Percentiles rank a stretch among this genome's conserved stretches.
Conservation (phyloP, 1,139 yeast species). For the Blastobotrys raffinosifermentans region DNA sequence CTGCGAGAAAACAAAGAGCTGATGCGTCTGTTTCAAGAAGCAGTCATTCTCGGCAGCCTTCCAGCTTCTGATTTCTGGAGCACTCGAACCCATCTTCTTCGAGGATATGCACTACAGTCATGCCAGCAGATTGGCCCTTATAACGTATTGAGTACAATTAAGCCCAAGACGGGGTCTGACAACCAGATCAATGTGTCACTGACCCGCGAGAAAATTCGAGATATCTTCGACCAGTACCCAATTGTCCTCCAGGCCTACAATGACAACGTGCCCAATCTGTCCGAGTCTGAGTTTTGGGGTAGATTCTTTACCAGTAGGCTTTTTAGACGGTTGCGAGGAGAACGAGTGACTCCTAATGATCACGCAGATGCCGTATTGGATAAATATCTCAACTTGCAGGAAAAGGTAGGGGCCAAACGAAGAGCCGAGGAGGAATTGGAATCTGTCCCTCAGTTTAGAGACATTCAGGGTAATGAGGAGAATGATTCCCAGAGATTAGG, state of each 20-base stretch:
- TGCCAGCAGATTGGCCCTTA: slow-evolving; percentile 90
- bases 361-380: slow-evolving; percentile 83
- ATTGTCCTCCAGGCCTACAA: slow-evolving; percentile 83
- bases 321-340: slow-evolving; percentile 86
- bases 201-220: slow-evolving; percentile 83
- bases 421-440: slow-evolving; percentile 37
- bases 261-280: slow-evolving; percentile 83
- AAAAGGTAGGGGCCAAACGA: slow-evolving; percentile 13
- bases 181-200: slow-evolving; percentile 83
- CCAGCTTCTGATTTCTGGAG: slow-evolving; percentile 87
- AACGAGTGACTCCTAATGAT: slow-evolving; percentile 65
- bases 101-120: slow-evolving; percentile 80
- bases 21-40: slow-evolving; percentile 74
- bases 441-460: slow-evolving; percentile 43
- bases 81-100: slow-evolving; percentile 66
- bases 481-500: slow-evolving; percentile 77
- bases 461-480: slow-evolving; percentile 71
- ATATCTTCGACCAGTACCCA: slow-evolving; percentile 89
- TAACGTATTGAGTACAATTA: slow-evolving; percentile 86
- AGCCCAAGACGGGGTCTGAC: slow-evolving; percentile 71
- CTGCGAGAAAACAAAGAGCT: slow-evolving; percentile 65
- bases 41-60: slow-evolving; percentile 74
- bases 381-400: slow-evolving; percentile 50
- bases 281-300: slow-evolving; percentile 96
- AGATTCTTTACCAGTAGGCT: slow-evolving; percentile 86